Base-by-base conservation (phyloP, 306 rosid genomes). In the Chamaecrista fasciculata region DNA sequence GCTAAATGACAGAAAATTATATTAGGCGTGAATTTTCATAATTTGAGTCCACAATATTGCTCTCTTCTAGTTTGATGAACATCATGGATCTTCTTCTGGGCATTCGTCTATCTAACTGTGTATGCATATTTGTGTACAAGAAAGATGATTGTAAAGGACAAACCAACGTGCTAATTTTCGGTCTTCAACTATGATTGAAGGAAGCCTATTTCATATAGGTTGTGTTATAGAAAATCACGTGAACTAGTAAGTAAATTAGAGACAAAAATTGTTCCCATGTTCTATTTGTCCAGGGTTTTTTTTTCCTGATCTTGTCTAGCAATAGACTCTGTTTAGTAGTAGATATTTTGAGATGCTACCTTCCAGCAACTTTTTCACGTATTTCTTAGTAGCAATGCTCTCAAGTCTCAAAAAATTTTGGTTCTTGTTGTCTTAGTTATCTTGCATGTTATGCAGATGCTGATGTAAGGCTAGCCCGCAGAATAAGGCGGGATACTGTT, bases 391-490 rank as follows among this genome's bases (percentile, higher is more conserved):
- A 39, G 24, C 21, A 64, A 69, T 20, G 47, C 9, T 63, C 25
- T 65, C 23, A 8, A 58, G n/a, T n/a, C n/a, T n/a, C n/a, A n/a
- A n/a, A n/a, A 19, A 42, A 24, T 15, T 68, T 76, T 73, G 36
- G 23, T 56, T 24, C 64, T 42, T 77, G 50, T 47, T 49, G 50
- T 62, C 65, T 68, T 53, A 46, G 65, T 69, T 71, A 67, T 70
- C 15, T 46, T 74, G 53, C 53, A 33, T 69, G 71, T 74, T 69
- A 57, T 50, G 77, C 66, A 90, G 98, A 90, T 85, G 90, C 98
- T 77, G 96, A 93, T 82, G 94, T 93, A 81, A 93, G 97, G 82
- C 98, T 93, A 83, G 86, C 96, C 66, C 97, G 96, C 70, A 88
- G 98, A 86, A 82, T 88, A 72, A 85, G 85, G 73, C 91, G 97